These are phyloP conservation scores for Chlorokybus atmophyticus DNA, from an alignment of 139 green algal genomes.

Conservation along the genomic window DNA sequence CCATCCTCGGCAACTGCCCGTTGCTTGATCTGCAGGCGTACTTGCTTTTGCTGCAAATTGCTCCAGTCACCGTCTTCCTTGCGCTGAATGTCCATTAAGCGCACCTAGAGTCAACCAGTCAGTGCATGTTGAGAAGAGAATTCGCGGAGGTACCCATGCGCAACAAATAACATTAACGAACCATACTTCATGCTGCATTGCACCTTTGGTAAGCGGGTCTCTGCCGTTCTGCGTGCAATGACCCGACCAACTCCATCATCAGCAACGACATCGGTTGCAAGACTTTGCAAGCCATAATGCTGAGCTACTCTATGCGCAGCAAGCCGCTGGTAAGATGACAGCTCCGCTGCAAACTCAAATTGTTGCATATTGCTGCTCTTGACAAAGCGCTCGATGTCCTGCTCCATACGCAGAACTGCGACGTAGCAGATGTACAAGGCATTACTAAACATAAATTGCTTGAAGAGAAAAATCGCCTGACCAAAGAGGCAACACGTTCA, in stretches of 20 bases:
- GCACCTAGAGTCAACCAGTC: too few species aligned
- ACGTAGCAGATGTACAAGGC: too few species aligned
- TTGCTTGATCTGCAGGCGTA: conserved; percentile 4
- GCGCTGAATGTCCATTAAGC: conserved; percentile 10
- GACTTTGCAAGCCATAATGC: conserved; percentile 20
- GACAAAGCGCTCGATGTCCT: conserved; percentile 23
- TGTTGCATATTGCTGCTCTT: neutral
- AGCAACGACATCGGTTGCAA: neutral
- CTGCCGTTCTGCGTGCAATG: conserved; percentile 15
- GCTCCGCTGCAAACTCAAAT: conserved; percentile 16
- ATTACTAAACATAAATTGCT: too few species aligned
- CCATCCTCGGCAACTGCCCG: neutral
- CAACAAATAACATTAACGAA: too few species aligned
- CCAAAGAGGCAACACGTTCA: too few species aligned
- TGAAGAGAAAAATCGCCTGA: too few species aligned
- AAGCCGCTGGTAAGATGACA: conserved; percentile 18
- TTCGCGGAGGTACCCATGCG: too few species aligned
- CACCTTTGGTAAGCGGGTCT: conserved; percentile 16
- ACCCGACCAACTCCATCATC: conserved; percentile 6
- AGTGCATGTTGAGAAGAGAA: too few species aligned
- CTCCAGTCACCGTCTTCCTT: neutral
- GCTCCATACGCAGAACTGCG: conserved; percentile 26
- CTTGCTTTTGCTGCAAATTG: neutral
- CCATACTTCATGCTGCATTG: too few species aligned
- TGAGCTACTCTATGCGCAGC: conserved; percentile 24